Evolutionary conservation across 1,139 yeast genomes (phyloP).

Genomic region (Pichia sp.): DNA sequence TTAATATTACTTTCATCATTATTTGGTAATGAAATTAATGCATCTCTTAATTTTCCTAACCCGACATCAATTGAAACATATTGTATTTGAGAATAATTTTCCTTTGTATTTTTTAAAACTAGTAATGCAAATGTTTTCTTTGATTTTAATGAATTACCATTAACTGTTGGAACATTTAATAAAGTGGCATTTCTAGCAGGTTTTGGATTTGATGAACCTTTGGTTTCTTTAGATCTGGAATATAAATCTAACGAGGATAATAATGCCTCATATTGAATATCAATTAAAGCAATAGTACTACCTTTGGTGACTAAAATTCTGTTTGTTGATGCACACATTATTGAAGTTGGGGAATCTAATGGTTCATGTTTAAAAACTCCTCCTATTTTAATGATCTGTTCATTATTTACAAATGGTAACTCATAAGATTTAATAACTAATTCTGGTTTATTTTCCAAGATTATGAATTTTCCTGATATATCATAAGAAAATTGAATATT

Average conservation of each 20-base stretch:
- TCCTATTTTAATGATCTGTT: constrained; percentile 17
- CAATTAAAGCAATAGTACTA: constrained; percentile 38
- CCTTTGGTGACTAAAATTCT: constrained; percentile 40
- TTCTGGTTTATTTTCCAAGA: constrained; percentile 17
- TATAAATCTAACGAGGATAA: constrained; percentile 35
- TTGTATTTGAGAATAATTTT: constrained; percentile 40
- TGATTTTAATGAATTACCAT: constrained; percentile 38
- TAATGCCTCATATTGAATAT: constrained; percentile 39
- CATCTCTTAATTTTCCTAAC: constrained; percentile 62
- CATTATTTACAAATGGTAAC: constrained; percentile 22
- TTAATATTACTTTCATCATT: constrained; percentile 4
- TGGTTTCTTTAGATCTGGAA: constrained; percentile 23
- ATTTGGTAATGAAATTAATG: constrained; percentile 48
- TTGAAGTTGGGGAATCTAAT: constrained; percentile 17
- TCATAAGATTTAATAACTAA: constrained; percentile 20
- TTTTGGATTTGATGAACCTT: constrained; percentile 13
- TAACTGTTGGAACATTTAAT: constrained; percentile 36
- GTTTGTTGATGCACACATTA: constrained; percentile 38
- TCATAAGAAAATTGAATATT: constrained; percentile 23
- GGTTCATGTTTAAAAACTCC: constrained; percentile 19
- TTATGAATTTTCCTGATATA: constrained; percentile 26
- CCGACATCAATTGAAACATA: constrained; percentile 58
- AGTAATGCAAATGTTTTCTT: constrained; percentile 40
- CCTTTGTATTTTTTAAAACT: constrained; percentile 38
- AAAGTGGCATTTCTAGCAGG: constrained; percentile 28